A percentile compares a stretch with the other conserved stretches of the same genome.
Evolutionary conservation across 192 early-diverging fungal species (phyloP).

Genomic region (Obelidium mucronatum): DNA sequence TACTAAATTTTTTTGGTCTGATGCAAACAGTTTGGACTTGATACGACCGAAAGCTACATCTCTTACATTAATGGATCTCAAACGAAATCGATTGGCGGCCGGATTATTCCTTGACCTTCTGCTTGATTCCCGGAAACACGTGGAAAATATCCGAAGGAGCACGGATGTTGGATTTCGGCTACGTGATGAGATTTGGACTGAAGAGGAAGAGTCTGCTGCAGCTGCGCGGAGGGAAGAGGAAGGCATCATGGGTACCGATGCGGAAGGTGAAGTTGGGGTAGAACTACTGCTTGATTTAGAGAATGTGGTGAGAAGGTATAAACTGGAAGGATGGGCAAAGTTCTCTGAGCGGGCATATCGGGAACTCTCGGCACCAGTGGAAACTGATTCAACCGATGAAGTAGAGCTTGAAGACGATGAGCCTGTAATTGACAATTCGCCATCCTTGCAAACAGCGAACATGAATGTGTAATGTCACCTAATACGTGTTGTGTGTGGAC

Average conservation of each 20-base stretch:
- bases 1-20: no score
- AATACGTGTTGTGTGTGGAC: no score
- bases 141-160: slow-evolving; percentile 50
- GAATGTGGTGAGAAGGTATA: slow-evolving; percentile 25
- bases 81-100: slow-evolving; percentile 40
- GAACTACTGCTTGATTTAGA: slow-evolving; percentile 18
- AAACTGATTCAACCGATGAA: slow-evolving; percentile 21
- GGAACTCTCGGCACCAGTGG: slow-evolving; percentile 33
- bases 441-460: slow-evolving; percentile 10
- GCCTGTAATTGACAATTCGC: slow-evolving; percentile 18
- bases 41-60: slow-evolving; percentile 38
- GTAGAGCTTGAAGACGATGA: slow-evolving; percentile 18
- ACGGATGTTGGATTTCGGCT: slow-evolving; percentile 38
- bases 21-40: slow-evolving; percentile 56
- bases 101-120: slow-evolving; percentile 55
- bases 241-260: neutral
- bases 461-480: slow-evolving; percentile 14
- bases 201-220: slow-evolving; percentile 23
- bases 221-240: neutral
- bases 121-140: slow-evolving; percentile 54
- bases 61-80: slow-evolving; percentile 56
- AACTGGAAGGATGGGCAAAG: slow-evolving; percentile 41
- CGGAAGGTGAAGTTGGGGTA: no score
- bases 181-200: slow-evolving; percentile 37
- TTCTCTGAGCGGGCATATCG: slow-evolving; percentile 33